A percentile compares a stretch with the other conserved stretches of the same genome.
phyloP scores from a whole-genome alignment of 331 rosid genomes.

The Pyracantha coccinea region DNA sequence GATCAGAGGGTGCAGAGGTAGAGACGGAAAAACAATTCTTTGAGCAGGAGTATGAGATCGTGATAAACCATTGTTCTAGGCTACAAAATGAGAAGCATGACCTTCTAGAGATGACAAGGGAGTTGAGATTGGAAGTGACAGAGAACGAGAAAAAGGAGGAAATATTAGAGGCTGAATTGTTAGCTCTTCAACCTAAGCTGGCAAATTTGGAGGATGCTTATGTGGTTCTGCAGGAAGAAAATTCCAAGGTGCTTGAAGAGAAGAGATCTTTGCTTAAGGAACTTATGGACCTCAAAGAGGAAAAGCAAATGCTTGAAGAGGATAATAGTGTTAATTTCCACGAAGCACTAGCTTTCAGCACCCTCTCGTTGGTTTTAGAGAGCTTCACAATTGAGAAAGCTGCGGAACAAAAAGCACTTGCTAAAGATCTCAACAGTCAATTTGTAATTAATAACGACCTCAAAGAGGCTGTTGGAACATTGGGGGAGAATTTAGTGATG shows the following conservation, averaged over 20 bases:
- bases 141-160: constrained; percentile 43
- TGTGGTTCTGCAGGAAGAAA: constrained; percentile 46
- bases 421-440: constrained; percentile 37
- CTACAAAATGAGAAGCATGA: constrained; percentile 46
- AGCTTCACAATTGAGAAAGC: constrained; percentile 44
- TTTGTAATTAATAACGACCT: constrained; percentile 37
- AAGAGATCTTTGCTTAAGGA: constrained; percentile 44
- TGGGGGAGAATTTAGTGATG: constrained; percentile 40
- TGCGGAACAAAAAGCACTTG: constrained; percentile 41
- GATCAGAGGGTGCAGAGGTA: constrained; percentile 37
- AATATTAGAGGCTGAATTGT: constrained; percentile 34
- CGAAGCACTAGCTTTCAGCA: constrained; percentile 51
- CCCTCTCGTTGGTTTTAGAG: constrained; percentile 47
- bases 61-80: constrained; percentile 31
- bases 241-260: constrained; percentile 48
- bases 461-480: constrained; percentile 37
- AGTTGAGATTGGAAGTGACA: constrained; percentile 44
- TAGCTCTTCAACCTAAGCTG: constrained; percentile 37
- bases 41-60: constrained; percentile 43
- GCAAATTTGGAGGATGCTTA: constrained; percentile 32
- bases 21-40: constrained; percentile 39
- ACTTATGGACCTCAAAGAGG: constrained; percentile 47
- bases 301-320: constrained; percentile 33
- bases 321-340: constrained; percentile 46
- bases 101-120: constrained; percentile 45